Conservation (phyloP, 352 stramenopile species). For the Pythium dissotocum region DNA sequence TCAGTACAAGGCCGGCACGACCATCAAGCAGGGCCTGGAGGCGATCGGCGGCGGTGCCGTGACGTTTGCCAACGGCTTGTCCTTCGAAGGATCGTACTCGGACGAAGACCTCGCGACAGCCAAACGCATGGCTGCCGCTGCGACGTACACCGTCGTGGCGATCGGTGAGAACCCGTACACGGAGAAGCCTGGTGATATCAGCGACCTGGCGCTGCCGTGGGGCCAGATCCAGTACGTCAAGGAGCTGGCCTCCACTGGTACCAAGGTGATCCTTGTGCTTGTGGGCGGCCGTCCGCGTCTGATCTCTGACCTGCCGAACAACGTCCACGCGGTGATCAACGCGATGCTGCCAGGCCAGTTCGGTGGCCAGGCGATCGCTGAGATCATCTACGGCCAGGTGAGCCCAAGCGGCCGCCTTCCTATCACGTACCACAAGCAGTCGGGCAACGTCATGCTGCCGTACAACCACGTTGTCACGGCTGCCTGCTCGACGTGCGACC, state of each 20-base stretch:
- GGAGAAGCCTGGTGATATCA: slow-evolving; percentile 87
- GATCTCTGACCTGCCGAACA: slow-evolving; percentile 53
- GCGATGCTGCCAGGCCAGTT: slow-evolving; percentile 76
- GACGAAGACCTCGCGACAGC: slow-evolving; percentile 46
- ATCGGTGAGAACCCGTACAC: slow-evolving; percentile 80
- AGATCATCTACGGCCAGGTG: slow-evolving; percentile 77
- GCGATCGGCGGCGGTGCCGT: slow-evolving; percentile 36
- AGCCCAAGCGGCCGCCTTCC: slow-evolving; percentile 81
- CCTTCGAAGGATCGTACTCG: slow-evolving; percentile 58
- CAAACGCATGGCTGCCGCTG: slow-evolving; percentile 44
- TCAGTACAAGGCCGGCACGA: slow-evolving; percentile 60
- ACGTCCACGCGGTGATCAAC: slow-evolving; percentile 75
- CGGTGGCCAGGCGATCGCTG: slow-evolving; percentile 77
- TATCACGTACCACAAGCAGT: slow-evolving; percentile 82
- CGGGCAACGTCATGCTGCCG: slow-evolving; percentile 58
- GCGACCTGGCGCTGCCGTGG: slow-evolving; percentile 60
- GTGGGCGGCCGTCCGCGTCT: slow-evolving; percentile 78
- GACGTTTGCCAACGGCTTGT: slow-evolving; percentile 53
- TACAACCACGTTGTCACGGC: slow-evolving; percentile 77
- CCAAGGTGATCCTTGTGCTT: slow-evolving; percentile 81
- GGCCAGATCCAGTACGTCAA: slow-evolving; percentile 82
- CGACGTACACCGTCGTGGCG: slow-evolving; percentile 70
- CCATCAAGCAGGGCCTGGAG: slow-evolving; percentile 57
- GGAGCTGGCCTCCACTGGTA: slow-evolving; percentile 55
- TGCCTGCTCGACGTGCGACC: slow-evolving; percentile 24